A percentile compares a stretch with the other conserved stretches of the same genome.
Conservation (phyloP, 495 filamentous ascomycete genomes). For the Mycothermus thermophilus region DNA sequence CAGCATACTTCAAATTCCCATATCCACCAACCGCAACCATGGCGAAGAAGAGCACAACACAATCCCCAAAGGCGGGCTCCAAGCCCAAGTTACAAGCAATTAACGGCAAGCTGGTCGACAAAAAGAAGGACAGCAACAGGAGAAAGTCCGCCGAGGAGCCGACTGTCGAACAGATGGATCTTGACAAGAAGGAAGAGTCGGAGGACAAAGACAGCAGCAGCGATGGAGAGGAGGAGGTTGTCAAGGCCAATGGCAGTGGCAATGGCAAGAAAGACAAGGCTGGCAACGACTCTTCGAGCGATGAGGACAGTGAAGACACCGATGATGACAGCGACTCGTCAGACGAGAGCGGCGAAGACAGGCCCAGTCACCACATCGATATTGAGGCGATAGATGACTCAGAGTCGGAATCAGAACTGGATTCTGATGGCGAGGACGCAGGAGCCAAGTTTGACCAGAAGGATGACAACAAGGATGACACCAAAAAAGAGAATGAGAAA, state of each 20-base stretch:
- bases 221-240: conserved; percentile 6
- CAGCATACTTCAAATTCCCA: conserved; percentile 7
- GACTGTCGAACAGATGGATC: conserved; percentile 6
- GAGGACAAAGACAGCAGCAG: conserved; percentile 18
- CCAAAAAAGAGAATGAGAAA: conserved; percentile 63
- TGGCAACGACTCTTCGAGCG: conserved; percentile 20
- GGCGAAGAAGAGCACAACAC: conserved; percentile 14
- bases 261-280: conserved; percentile 19
- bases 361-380: conserved; percentile 3
- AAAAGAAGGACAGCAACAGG: conserved; percentile 34
- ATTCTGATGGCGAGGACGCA: conserved; percentile 31
- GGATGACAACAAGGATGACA: conserved; percentile 27
- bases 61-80: conserved; percentile 13
- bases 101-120: conserved; percentile 34
- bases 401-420: conserved; percentile 23
- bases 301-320: conserved; percentile 16
- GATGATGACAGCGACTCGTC: conserved; percentile 20
- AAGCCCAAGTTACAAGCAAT: conserved; percentile 39
- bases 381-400: conserved; percentile 20
- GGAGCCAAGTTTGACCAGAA: too few relatives aligned
- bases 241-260: conserved; percentile 4
- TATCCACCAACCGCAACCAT: conserved; percentile 12
- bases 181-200: conserved; percentile 14
- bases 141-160: conserved; percentile 26
- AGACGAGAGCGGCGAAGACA: neutral